Evolutionary conservation across 352 stramenopile species (phyloP).

Genomic region (Blastocystis sp.): DNA sequence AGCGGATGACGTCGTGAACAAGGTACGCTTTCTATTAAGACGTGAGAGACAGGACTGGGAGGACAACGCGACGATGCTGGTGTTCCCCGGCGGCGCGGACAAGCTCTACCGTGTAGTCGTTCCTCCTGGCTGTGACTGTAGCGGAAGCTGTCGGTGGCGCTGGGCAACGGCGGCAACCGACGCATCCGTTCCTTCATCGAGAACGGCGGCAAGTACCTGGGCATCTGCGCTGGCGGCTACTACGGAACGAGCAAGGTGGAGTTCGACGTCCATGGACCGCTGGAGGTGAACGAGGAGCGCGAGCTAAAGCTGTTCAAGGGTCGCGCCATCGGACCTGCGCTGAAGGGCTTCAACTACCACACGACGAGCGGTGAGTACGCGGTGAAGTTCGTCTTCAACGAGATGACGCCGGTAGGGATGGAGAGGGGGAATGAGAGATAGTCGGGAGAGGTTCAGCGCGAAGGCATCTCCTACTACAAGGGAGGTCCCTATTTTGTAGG

Average conservation of each 20-base stretch:
- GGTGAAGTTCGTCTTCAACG: conserved; percentile 39
- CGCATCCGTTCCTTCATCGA: conserved; percentile 52
- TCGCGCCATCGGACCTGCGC: conserved; percentile 23
- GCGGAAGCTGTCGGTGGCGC: background rate
- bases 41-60: no score
- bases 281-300: conserved; percentile 51
- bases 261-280: conserved; percentile 14
- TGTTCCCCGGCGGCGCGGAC: conserved; percentile 52
- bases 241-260: conserved; percentile 37
- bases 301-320: conserved; percentile 52
- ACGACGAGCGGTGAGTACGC: conserved; percentile 5
- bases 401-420: conserved; percentile 12
- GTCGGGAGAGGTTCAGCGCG: conserved; percentile 35
- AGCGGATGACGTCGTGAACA: conserved; percentile 47
- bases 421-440: background rate
- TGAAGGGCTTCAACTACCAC: conserved; percentile 40
- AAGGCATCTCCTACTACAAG: conserved; percentile 54
- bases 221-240: conserved; percentile 42
- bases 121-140: background rate
- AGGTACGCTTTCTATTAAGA: no score
- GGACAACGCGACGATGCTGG: conserved; percentile 15
- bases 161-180: conserved; percentile 17
- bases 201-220: conserved; percentile 53
- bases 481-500: conserved; percentile 52
- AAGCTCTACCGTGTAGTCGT: conserved; percentile 9